Base-by-base conservation (phyloP, 1,284 basidiomycete species). In the Ganoderma lucidum region DNA sequence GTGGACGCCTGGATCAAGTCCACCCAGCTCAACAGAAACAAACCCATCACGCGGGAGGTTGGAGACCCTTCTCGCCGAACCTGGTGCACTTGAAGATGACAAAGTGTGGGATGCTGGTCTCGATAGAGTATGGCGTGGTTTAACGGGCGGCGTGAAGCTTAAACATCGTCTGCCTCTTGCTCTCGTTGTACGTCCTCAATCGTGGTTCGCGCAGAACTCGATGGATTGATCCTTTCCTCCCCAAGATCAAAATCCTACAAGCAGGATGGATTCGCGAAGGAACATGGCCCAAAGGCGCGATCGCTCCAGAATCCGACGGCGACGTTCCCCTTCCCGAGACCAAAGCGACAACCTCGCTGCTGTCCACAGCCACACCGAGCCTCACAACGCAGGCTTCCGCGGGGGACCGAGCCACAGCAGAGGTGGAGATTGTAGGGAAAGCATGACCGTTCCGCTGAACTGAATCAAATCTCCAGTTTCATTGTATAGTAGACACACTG, bases 181-280 rank as follows among this genome's bases (percentile, higher is more conserved):
- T 64, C 78, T 90, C 67, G 85, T 93, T 56, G 92, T 94, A 79
- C 74, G 91, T 81, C 44, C 37, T 48, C 44, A 12, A 23, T 48
- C 39, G 19, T 28, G 37, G 39, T 42, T 30, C 39, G 14, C 59
- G 15, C 37, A 10, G 15, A 45, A 44, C 44, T 14, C 28, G 9
- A 23, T 17, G 39, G 19, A 66, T 15, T 12, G 17, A 67, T 41
- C n/a, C 3, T 69, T 62, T 72, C 60, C 59, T 55, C 45, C 35
- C 42, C 6, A 58, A 94, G 92, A 85, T 93, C 73, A 90, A 90
- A 76, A 84, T 94, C 68, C 78, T 93, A 58, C 87, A 91, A 76
- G 86, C 89, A 48, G 89, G 90, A 45, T 94, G 92, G 93, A 78
- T 91, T 63, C 86, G 87, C 64, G 92, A 94, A 61, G 84, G 87